A percentile compares a stretch with the other conserved stretches of the same genome.
phyloP scores from a whole-genome alignment of 768 basidiomycete genomes.

The Cyclocybe cylindracea region DNA sequence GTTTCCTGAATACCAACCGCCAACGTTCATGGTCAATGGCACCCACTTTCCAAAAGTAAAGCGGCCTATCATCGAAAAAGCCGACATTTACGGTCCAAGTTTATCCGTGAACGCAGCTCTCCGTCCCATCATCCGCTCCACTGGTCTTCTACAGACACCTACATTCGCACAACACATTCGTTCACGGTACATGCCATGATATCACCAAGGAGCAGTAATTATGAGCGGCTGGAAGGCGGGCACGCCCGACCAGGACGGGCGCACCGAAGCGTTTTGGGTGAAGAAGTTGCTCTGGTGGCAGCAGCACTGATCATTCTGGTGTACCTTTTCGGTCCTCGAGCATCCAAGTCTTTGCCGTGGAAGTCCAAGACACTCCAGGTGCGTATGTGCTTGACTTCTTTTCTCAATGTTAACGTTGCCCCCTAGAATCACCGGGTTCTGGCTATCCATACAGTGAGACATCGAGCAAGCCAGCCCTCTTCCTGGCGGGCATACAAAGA shows the following conservation, averaged over 20 bases:
- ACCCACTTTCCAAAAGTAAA: constrained; percentile 11
- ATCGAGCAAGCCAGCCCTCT: constrained; percentile 1
- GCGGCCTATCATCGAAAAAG: constrained; percentile 5
- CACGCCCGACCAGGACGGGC: constrained; percentile 33
- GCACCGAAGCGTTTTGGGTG: constrained; percentile 43
- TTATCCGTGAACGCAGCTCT: constrained; percentile 4
- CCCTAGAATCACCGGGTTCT: not conserved
- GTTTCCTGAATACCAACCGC: too few species aligned
- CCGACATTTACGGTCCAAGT: constrained; percentile 12
- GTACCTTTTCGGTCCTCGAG: constrained; percentile 65
- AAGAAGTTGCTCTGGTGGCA: constrained; percentile 65
- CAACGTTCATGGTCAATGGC: constrained; percentile 20
- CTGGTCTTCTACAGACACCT: constrained; percentile 9
- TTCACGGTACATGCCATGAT: constrained; percentile 19
- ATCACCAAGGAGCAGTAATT: constrained; percentile 30
- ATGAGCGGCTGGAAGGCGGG: constrained; percentile 33
- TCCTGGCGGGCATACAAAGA: not conserved
- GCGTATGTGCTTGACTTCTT: not conserved
- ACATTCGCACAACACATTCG: constrained; percentile 10
- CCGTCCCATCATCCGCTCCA: constrained; percentile 8
- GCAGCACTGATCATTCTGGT: constrained; percentile 57
- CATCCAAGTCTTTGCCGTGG: constrained; percentile 23
- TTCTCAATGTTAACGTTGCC: not conserved
- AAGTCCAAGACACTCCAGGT: constrained; percentile 11
- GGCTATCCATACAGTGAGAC: constrained; percentile 13